Conservation (phyloP, 2,329 filamentous ascomycete genomes). For the Myriosclerotinia curreyana region DNA sequence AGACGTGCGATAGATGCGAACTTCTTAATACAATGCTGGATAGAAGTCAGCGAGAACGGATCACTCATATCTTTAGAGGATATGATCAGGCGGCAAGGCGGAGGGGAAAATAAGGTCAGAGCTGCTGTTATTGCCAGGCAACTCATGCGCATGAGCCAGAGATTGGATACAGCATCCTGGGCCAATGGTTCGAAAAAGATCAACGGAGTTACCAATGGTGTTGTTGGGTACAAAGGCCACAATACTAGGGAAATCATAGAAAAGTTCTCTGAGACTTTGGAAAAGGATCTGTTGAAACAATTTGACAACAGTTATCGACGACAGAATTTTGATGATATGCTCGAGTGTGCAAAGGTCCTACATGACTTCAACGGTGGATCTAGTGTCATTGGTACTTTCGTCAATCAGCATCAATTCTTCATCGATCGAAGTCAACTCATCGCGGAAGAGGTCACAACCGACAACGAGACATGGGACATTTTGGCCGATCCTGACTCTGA, state of each 20-base stretch:
- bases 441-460: slow-evolving; percentile 57
- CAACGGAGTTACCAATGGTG: slow-evolving; percentile 47
- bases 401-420: slow-evolving; percentile 99
- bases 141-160: slow-evolving; percentile 87
- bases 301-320: slow-evolving; percentile 96
- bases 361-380: slow-evolving; percentile 94
- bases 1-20: slow-evolving; percentile 88
- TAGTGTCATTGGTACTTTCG: slow-evolving; percentile 92
- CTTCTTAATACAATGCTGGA: slow-evolving; percentile 95
- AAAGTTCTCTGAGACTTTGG: slow-evolving; percentile 92
- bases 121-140: slow-evolving; percentile 93
- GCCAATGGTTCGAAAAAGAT: slow-evolving; percentile 54
- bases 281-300: slow-evolving; percentile 91
- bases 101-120: slow-evolving; percentile 86
- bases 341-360: slow-evolving; percentile 89
- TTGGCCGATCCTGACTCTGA: slow-evolving; percentile 93
- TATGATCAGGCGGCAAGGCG: slow-evolving; percentile 72
- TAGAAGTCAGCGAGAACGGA: slow-evolving; percentile 87
- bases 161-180: slow-evolving; percentile 78
- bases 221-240: slow-evolving; percentile 46
- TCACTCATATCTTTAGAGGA: slow-evolving; percentile 85
- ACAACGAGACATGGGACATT: slow-evolving; percentile 75
- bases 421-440: slow-evolving; percentile 93
- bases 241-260: slow-evolving; percentile 88
- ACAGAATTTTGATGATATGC: slow-evolving; percentile 97